phyloP scores from a whole-genome alignment of 1,139 yeast genomes.

The Hanseniaspora sp. region DNA sequence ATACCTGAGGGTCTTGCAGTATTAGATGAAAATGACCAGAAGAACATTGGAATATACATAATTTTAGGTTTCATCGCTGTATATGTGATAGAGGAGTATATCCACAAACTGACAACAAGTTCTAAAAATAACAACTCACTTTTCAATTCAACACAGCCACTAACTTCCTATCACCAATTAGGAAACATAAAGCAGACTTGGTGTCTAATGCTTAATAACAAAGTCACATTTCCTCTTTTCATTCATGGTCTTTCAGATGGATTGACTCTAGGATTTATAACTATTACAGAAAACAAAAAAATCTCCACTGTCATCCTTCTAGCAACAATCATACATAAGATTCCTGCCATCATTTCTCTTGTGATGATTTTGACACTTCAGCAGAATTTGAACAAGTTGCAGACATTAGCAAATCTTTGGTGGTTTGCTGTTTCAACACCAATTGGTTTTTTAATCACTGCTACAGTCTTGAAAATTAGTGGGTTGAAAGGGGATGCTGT shows the following conservation, averaged over 20 bases:
- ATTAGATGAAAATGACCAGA: constrained; percentile 28
- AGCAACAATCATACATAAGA: constrained; percentile 51
- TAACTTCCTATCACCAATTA: constrained; percentile 3
- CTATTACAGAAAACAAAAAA: constrained; percentile 36
- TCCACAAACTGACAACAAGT: constrained; percentile 1
- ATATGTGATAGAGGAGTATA: constrained; percentile 25
- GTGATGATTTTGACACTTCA: constrained; percentile 30
- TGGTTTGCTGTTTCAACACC: constrained; percentile 30
- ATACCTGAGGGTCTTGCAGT: constrained; percentile 51
- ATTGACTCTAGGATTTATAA: constrained; percentile 48
- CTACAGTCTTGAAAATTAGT: constrained; percentile 15
- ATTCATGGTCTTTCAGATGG: constrained; percentile 57
- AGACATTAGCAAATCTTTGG: constrained; percentile 25
- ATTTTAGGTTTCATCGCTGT: constrained; percentile 27
- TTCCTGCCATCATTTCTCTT: constrained; percentile 55
- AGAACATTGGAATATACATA: constrained; percentile 28
- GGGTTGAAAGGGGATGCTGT: constrained; percentile 24
- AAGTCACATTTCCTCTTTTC: constrained; percentile 46
- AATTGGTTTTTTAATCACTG: constrained; percentile 25
- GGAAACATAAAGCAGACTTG: constrained; percentile 21
- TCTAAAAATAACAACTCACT: not conserved
- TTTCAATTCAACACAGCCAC: not conserved
- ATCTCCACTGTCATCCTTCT: constrained; percentile 33
- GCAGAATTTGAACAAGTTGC: constrained; percentile 26
- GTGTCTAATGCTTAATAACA: constrained; percentile 24